These are phyloP conservation scores for Xylaria castorea DNA, from an alignment of 495 filamentous ascomycete species.

Conservation along the genomic window DNA sequence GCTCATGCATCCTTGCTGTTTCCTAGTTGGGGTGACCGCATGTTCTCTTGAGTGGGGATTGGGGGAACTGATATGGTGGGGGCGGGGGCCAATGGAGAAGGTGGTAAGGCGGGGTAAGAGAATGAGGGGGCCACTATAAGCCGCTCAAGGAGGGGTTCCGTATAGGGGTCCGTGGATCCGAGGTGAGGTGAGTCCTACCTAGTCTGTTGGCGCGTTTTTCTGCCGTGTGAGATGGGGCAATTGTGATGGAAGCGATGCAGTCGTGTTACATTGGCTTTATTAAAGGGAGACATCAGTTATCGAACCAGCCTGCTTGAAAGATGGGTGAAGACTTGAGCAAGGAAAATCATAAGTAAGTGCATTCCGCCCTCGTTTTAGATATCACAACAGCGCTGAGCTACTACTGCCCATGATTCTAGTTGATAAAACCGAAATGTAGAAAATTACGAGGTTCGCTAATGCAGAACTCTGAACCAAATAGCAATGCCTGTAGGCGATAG, in stretches of 20 bases:
- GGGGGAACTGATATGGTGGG: neutral
- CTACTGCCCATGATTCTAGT: neutral
- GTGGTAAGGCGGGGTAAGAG: neutral
- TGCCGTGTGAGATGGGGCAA: neutral
- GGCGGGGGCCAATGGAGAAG: neutral
- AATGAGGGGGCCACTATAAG: neutral
- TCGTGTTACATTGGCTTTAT: neutral
- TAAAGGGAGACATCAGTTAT: neutral
- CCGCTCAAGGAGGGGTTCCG: constrained; percentile 12
- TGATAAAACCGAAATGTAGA: neutral
- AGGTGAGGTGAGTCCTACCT: neutral
- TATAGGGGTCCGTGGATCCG: neutral
- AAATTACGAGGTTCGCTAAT: neutral
- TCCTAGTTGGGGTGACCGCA: constrained; percentile 14
- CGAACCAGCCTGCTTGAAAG: neutral
- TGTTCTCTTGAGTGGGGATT: neutral
- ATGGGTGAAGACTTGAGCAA: neutral
- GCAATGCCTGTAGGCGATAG: neutral
- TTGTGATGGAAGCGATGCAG: neutral
- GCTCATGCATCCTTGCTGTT: constrained; percentile 4
- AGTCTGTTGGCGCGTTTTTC: neutral
- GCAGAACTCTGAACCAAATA: no score
- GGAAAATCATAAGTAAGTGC: neutral
- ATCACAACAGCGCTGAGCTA: neutral
- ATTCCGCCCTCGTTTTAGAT: neutral